A percentile compares a stretch with the other conserved stretches of the same genome.
These are phyloP conservation scores for Silene vulgaris DNA, from an alignment of 179 eudicot genomes.

Conservation along the genomic window DNA sequence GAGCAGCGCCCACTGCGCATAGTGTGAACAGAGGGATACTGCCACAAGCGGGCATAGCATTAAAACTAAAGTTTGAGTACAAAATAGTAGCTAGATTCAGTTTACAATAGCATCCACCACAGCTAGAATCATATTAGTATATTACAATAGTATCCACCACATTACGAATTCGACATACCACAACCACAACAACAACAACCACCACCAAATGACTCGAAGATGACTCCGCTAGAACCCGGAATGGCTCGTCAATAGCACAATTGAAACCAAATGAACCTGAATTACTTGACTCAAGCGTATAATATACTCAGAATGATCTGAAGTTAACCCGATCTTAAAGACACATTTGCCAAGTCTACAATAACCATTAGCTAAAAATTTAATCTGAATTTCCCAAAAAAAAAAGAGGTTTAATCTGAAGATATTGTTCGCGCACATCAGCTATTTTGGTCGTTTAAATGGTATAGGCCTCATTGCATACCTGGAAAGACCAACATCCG, in stretches of 20 bases:
- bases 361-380: neutral
- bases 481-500: slow-evolving; percentile 56
- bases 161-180: too few species aligned
- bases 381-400: too few species aligned
- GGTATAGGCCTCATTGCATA: slow-evolving; percentile 26
- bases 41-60: slow-evolving; percentile 18
- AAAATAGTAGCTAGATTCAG: too few species aligned
- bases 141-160: too few species aligned
- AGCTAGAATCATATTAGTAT: too few species aligned
- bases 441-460: neutral
- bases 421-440: neutral
- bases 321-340: neutral
- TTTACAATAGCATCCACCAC: too few species aligned
- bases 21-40: slow-evolving; percentile 47
- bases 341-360: neutral
- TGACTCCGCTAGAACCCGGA: neutral
- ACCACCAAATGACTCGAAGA: neutral
- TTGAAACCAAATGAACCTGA: too few species aligned
- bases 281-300: too few species aligned
- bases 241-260: neutral
- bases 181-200: too few species aligned
- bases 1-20: slow-evolving; percentile 48
- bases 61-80: neutral
- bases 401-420: neutral
- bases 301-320: neutral